phyloP scores from a whole-genome alignment of 768 basidiomycete genomes.

The Trametes gibbosa region DNA sequence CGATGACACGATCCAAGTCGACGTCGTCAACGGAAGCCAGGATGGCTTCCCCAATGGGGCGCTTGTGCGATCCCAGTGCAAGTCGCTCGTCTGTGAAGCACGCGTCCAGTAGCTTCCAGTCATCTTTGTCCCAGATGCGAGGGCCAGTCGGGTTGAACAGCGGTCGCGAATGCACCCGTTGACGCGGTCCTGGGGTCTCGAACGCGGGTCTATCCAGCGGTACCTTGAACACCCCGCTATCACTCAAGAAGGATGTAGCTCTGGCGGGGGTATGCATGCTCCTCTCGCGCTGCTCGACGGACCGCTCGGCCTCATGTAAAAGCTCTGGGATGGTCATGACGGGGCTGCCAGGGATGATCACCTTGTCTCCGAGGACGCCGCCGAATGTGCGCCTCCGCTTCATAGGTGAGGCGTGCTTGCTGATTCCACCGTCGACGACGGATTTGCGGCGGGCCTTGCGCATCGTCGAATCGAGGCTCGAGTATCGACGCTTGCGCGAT shows the following conservation, averaged over 20 bases:
- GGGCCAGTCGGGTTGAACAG: conserved; percentile 15
- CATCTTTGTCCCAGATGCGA: conserved; percentile 63
- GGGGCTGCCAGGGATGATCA: conserved; percentile 55
- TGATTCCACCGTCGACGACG: conserved; percentile 30
- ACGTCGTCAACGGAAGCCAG: conserved; percentile 55
- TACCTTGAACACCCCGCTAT: background rate
- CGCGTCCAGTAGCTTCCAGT: conserved; percentile 79
- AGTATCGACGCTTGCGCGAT: conserved; percentile 17
- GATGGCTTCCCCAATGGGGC: conserved; percentile 29
- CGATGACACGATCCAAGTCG: conserved; percentile 54
- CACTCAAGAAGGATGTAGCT: background rate
- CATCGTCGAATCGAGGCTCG: conserved; percentile 20
- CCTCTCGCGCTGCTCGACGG: conserved; percentile 22
- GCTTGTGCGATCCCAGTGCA: conserved; percentile 37
- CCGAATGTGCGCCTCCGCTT: conserved; percentile 32
- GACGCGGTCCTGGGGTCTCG: conserved; percentile 10
- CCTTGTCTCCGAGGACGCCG: conserved; percentile 46
- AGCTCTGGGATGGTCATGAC: conserved; percentile 53
- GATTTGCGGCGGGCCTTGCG: conserved; percentile 35
- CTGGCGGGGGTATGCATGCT: conserved; percentile 14
- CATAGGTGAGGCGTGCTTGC: conserved; percentile 23
- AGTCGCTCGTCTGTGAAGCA: conserved; percentile 75
- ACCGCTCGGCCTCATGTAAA: conserved; percentile 57
- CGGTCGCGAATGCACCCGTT: conserved; percentile 2
- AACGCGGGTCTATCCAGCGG: conserved; percentile 9